Evolutionary conservation across 441 rosid genomes (phyloP).

Genomic region (Croton laevigatus): DNA sequence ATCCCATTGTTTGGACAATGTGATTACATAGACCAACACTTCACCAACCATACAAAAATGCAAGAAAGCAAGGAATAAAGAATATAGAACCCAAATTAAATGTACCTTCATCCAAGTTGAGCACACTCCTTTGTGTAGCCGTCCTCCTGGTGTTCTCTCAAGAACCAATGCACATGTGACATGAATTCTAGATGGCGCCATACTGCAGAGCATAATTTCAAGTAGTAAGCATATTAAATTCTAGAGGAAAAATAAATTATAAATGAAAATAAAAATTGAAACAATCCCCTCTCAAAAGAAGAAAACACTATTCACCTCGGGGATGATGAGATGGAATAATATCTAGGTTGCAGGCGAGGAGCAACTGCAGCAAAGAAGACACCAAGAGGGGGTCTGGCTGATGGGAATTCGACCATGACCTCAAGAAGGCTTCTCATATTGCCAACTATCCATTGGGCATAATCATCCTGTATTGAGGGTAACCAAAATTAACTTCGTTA

Average conservation of each 20-base stretch:
- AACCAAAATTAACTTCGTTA: slow-evolving; percentile 8
- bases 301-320: slow-evolving; percentile 55
- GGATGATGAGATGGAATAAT: slow-evolving; percentile 95
- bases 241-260: background rate
- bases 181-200: slow-evolving; percentile 76
- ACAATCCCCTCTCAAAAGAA: background rate
- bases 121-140: slow-evolving; percentile 92
- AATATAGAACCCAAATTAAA: background rate
- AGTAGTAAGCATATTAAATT: slow-evolving; percentile 9
- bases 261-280: background rate
- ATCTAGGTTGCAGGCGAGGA: slow-evolving; percentile 93
- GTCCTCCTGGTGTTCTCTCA: slow-evolving; percentile 80
- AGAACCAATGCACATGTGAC: slow-evolving; percentile 93
- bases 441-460: slow-evolving; percentile 87
- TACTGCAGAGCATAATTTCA: slow-evolving; percentile 44
- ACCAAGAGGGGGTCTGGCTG: slow-evolving; percentile 92
- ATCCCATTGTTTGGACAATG: background rate
- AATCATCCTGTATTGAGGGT: slow-evolving; percentile 65
- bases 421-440: slow-evolving; percentile 95
- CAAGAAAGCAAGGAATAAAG: background rate
- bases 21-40: background rate
- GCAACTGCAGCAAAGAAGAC: slow-evolving; percentile 95
- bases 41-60: background rate
- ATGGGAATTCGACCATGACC: slow-evolving; percentile 88
- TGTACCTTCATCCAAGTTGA: slow-evolving; percentile 99